A percentile compares a stretch with the other conserved stretches of the same genome.
Evolutionary conservation across 768 basidiomycete genomes (phyloP).

Genomic region (Leccinum imitatum): DNA sequence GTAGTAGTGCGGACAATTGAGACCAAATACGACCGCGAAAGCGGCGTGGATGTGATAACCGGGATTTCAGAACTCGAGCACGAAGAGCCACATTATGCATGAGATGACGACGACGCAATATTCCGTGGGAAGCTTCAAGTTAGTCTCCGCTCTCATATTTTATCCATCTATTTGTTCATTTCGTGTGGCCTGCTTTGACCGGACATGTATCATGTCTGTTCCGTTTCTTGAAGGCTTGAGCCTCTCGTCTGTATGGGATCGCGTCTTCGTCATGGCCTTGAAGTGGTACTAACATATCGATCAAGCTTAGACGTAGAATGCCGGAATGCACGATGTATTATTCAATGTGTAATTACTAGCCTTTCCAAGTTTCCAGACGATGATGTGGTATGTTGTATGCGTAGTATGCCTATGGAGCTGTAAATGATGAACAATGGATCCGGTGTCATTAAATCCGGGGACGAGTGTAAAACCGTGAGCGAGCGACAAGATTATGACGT

Average conservation of each 20-base stretch:
- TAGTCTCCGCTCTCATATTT: no score
- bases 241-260: no score
- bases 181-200: no score
- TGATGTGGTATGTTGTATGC: background rate
- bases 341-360: background rate
- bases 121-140: no score
- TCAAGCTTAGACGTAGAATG: no score
- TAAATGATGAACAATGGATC: background rate
- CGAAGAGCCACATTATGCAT: background rate
- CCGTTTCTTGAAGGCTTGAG: no score
- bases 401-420: background rate
- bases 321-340: background rate
- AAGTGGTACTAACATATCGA: background rate
- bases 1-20: conserved; percentile 15
- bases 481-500: background rate
- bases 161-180: no score
- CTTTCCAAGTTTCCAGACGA: background rate
- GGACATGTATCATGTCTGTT: no score
- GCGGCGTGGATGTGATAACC: background rate
- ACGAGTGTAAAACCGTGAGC: background rate
- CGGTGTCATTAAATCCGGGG: background rate
- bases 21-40: conserved; percentile 11
- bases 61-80: background rate
- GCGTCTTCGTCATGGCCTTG: background rate
- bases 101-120: background rate